These are phyloP conservation scores for Venturia effusa DNA, from an alignment of 2,329 filamentous ascomycete species.

Conservation along the genomic window DNA sequence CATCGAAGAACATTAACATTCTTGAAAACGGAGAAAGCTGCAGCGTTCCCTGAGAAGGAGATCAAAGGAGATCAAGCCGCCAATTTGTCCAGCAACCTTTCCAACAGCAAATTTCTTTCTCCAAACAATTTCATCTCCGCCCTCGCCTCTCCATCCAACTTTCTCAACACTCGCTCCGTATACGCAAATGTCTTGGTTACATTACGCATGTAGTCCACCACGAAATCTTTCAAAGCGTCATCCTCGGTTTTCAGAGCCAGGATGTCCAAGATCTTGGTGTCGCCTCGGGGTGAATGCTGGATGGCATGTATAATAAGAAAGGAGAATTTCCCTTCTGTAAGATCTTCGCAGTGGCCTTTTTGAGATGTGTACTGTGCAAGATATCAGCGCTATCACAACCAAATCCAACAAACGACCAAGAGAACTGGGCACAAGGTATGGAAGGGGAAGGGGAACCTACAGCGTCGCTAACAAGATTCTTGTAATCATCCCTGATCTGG, in stretches of 20 bases:
- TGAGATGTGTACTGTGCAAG: conserved; percentile 21
- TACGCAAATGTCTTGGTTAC: conserved; percentile 78
- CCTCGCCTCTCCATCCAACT: conserved; percentile 32
- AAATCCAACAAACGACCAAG: too few species aligned
- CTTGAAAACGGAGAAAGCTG: too few species aligned
- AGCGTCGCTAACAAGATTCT: conserved; percentile 17
- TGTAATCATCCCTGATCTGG: conserved; percentile 26
- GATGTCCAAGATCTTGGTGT: conserved; percentile 80
- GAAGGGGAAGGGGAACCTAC: conserved; percentile 9
- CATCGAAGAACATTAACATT: too few species aligned
- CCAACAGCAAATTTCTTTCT: background rate
- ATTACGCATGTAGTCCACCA: conserved; percentile 78
- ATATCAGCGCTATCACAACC: too few species aligned
- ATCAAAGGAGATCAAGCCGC: too few species aligned
- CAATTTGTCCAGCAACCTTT: background rate
- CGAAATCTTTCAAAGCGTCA: conserved; percentile 81
- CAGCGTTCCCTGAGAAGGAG: too few species aligned
- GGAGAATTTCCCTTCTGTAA: conserved; percentile 34
- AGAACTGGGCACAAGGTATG: too few species aligned
- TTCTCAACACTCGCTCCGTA: conserved; percentile 48
- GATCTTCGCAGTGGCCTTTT: conserved; percentile 33
- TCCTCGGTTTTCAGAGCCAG: conserved; percentile 80
- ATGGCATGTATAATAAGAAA: conserved; percentile 40
- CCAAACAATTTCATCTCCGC: conserved; percentile 31
- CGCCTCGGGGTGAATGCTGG: conserved; percentile 54